Evolutionary conservation across 2,329 filamentous ascomycete genomes (phyloP).

Genomic region (Ascochyta fabae): DNA sequence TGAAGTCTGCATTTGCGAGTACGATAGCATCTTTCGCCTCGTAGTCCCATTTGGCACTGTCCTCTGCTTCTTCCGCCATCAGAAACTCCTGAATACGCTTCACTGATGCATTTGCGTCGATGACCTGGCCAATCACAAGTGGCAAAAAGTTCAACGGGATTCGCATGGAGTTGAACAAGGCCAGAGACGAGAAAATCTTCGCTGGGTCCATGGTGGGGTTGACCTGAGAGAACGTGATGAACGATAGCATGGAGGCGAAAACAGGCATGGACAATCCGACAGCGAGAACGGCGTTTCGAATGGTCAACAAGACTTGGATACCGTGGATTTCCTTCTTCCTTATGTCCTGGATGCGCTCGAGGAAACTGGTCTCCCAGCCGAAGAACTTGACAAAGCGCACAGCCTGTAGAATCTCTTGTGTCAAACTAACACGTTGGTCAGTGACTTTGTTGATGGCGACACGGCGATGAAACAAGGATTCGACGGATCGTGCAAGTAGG

Average conservation of each 20-base stretch:
- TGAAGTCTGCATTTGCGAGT: conserved; percentile 77
- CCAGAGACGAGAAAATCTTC: conserved; percentile 87
- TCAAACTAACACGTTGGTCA: conserved; percentile 87
- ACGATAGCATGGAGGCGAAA: conserved; percentile 93
- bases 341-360: conserved; percentile 76
- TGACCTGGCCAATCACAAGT: conserved; percentile 84
- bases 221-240: conserved; percentile 76
- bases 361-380: conserved; percentile 89
- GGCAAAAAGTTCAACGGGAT: conserved; percentile 90
- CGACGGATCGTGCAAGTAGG: conserved; percentile 77
- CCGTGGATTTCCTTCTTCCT: conserved; percentile 77
- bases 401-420: conserved; percentile 88
- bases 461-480: conserved; percentile 75
- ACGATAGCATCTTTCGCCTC: conserved; percentile 66
- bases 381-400: conserved; percentile 97
- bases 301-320: conserved; percentile 83
- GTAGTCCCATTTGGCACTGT: conserved; percentile 67
- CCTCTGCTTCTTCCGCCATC: conserved; percentile 80
- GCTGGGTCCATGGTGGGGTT: conserved; percentile 75
- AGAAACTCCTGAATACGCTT: conserved; percentile 88
- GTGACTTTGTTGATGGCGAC: conserved; percentile 89
- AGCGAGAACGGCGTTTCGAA: conserved; percentile 84
- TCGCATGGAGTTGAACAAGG: conserved; percentile 89
- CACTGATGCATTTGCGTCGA: conserved; percentile 86
- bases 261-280: conserved; percentile 86